These are phyloP conservation scores for Mycena filopes DNA, from an alignment of 768 basidiomycete genomes.

Conservation along the genomic window DNA sequence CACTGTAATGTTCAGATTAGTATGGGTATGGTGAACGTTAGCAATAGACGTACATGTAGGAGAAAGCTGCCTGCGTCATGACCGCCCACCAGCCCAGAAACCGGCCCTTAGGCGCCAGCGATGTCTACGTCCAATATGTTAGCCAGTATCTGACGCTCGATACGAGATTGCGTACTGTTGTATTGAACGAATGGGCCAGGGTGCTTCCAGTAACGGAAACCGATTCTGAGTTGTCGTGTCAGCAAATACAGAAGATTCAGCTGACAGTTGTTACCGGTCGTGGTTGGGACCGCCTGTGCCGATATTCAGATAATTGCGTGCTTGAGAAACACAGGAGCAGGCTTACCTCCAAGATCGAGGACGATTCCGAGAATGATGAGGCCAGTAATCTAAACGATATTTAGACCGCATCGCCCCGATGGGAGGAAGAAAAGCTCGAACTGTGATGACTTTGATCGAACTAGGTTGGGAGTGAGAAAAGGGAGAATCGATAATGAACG, in stretches of 20 bases:
- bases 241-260: conserved; percentile 43
- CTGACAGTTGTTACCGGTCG: conserved; percentile 61
- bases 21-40: background rate
- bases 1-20: conserved; percentile 55
- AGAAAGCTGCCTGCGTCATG: conserved; percentile 91
- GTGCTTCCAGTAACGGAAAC: conserved; percentile 85
- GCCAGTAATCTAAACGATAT: conserved; percentile 60
- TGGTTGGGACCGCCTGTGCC: conserved; percentile 78
- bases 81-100: conserved; percentile 75
- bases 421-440: too few relatives aligned
- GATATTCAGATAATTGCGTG: background rate
- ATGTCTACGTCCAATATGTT: conserved; percentile 47
- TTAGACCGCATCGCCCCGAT: too few relatives aligned
- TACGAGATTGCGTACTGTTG: conserved; percentile 29
- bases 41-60: conserved; percentile 51
- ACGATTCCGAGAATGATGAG: conserved; percentile 75
- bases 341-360: conserved; percentile 79
- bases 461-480: conserved; percentile 35
- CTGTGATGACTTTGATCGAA: conserved; percentile 89
- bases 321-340: background rate
- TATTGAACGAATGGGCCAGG: conserved; percentile 91
- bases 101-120: conserved; percentile 71
- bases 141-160: too few relatives aligned
- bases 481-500: background rate
- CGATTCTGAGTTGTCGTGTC: conserved; percentile 41